Conservation (phyloP, 2,329 filamentous ascomycete genomes). For the Cercospora brassicicola region DNA sequence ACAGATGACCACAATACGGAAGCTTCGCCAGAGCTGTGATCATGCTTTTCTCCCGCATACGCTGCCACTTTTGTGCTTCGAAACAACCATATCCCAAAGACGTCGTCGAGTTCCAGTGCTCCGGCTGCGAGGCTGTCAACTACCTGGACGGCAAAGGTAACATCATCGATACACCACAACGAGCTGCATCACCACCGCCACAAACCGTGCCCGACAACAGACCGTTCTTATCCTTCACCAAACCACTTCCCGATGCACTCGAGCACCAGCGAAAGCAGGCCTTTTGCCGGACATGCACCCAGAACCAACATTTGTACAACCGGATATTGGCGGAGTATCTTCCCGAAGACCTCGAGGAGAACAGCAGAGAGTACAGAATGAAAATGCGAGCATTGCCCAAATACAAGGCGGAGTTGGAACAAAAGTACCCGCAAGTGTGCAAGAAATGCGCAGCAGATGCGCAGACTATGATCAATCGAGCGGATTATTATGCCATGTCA, state of each 20-base stretch:
- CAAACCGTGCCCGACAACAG: background rate
- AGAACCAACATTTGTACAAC: constrained; percentile 83
- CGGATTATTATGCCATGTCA: constrained; percentile 37
- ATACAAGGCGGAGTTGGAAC: constrained; percentile 72
- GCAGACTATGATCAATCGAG: constrained; percentile 44
- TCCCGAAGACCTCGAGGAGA: constrained; percentile 50
- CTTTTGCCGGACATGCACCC: constrained; percentile 77
- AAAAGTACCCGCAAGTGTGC: constrained; percentile 87
- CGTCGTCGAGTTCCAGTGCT: constrained; percentile 69
- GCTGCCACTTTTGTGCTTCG: constrained; percentile 81
- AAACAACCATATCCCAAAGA: constrained; percentile 62
- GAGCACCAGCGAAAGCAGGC: constrained; percentile 45
- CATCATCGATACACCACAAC: constrained; percentile 79
- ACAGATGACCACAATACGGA: constrained; percentile 1
- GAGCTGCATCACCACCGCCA: constrained; percentile 41
- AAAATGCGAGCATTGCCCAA: constrained; percentile 68
- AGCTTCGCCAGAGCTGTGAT: background rate
- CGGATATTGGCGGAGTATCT: constrained; percentile 78
- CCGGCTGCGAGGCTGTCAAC: constrained; percentile 80
- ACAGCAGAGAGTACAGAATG: constrained; percentile 67
- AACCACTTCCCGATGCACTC: constrained; percentile 33
- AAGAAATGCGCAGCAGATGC: constrained; percentile 74
- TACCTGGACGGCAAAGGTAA: constrained; percentile 88
- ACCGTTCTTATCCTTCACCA: constrained; percentile 29
- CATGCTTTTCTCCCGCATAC: constrained; percentile 33